Evolutionary conservation across 371 early-diverging fungal genomes (phyloP).

Genomic region (Actinomucor elegans): DNA sequence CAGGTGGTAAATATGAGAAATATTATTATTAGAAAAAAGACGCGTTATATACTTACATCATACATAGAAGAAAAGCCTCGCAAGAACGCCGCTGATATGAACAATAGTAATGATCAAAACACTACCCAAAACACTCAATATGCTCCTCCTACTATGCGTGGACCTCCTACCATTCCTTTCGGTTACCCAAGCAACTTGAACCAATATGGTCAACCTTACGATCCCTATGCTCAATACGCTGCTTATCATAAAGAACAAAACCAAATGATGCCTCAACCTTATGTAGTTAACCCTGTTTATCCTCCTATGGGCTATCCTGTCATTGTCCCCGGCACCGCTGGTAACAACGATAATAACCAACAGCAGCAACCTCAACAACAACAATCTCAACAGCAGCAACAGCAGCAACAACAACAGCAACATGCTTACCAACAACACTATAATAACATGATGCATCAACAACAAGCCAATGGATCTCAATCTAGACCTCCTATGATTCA

Average conservation of each 20-base stretch:
- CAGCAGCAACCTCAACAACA: constrained; percentile 13
- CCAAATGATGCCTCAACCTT: constrained; percentile 42
- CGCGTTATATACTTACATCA: background rate
- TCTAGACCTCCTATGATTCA: constrained; percentile 25
- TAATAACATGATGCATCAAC: constrained; percentile 21
- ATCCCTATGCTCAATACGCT: constrained; percentile 37
- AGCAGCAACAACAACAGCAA: constrained; percentile 16
- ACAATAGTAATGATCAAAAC: constrained; percentile 8
- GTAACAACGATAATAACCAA: constrained; percentile 11
- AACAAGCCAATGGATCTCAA: constrained; percentile 8
- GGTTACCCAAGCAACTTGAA: constrained; percentile 46
- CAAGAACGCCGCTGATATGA: constrained; percentile 11
- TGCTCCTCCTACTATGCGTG: constrained; percentile 24
- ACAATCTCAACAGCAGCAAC: constrained; percentile 20
- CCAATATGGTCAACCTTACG: constrained; percentile 50
- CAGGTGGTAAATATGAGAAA: constrained; percentile 16
- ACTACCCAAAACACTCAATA: constrained; percentile 15
- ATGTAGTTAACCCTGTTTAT: constrained; percentile 44
- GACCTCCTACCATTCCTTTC: constrained; percentile 29
- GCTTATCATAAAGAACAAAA: constrained; percentile 33
- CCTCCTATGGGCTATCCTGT: constrained; percentile 45
- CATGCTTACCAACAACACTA: constrained; percentile 12
- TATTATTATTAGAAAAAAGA: background rate
- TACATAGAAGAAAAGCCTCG: constrained; percentile 21
- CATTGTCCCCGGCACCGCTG: constrained; percentile 28